A percentile compares a stretch with the other conserved stretches of the same genome.
phyloP scores from a whole-genome alignment of 2,329 filamentous ascomycete genomes.

The Allantophomopsis cytisporea region DNA sequence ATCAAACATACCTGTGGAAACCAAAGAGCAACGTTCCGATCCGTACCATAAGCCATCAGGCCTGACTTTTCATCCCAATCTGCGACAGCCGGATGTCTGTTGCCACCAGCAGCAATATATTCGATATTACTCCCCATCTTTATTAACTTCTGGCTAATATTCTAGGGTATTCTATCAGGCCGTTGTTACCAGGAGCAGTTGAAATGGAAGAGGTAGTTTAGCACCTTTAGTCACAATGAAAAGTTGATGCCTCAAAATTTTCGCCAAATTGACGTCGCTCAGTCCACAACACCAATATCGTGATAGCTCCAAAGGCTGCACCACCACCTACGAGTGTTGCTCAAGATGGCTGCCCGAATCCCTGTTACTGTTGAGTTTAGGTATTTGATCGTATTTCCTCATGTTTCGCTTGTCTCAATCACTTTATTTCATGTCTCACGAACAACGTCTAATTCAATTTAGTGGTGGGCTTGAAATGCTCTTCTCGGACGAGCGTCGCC shows the following conservation, averaged over 20 bases:
- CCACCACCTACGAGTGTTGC: no score
- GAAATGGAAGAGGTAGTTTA: no score
- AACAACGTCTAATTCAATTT: slow-evolving; percentile 17
- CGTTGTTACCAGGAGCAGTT: no score
- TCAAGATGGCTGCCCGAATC: slow-evolving; percentile 21
- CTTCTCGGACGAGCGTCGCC: slow-evolving; percentile 70
- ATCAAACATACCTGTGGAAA: slow-evolving; percentile 49
- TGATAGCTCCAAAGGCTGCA: no score
- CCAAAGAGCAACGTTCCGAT: slow-evolving; percentile 85
- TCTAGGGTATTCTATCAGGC: no score
- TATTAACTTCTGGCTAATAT: no score
- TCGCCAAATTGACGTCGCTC: no score
- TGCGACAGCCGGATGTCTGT: slow-evolving; percentile 76
- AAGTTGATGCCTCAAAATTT: no score
- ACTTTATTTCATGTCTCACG: slow-evolving; percentile 1
- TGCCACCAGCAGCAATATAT: slow-evolving; percentile 57
- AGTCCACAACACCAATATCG: no score
- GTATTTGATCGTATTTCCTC: slow-evolving; percentile 5
- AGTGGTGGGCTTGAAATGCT: slow-evolving; percentile 87
- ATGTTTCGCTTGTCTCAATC: background rate
- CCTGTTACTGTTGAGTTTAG: slow-evolving; percentile 60
- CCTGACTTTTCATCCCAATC: slow-evolving; percentile 68
- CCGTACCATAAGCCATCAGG: slow-evolving; percentile 75
- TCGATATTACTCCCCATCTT: background rate
- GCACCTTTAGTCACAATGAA: no score